Conservation (phyloP, 495 filamentous ascomycete species). For the Echria macrotheca region DNA sequence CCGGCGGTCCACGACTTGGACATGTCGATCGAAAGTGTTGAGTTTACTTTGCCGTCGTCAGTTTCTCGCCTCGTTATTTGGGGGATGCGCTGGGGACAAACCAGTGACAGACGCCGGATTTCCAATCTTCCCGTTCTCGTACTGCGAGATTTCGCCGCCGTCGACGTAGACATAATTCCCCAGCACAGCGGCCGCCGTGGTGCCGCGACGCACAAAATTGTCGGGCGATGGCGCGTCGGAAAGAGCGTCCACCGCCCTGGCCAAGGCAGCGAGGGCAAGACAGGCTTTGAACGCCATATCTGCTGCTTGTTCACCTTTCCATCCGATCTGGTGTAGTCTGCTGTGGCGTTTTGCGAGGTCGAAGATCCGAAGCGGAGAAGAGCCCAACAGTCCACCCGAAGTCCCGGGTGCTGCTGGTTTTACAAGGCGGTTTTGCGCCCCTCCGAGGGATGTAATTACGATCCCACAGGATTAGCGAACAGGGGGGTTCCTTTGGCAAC, state of each 20-base stretch:
- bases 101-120: not conserved
- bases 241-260: not conserved
- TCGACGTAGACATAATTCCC: conserved; percentile 13
- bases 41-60: conserved; percentile 26
- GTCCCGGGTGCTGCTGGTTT: too few relatives aligned
- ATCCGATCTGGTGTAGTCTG: too few relatives aligned
- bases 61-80: not conserved
- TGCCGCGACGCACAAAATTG: not conserved
- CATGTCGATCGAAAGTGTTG: conserved; percentile 34
- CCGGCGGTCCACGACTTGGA: conserved; percentile 31
- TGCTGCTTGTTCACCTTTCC: too few relatives aligned
- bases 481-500: too few relatives aligned
- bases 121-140: not conserved
- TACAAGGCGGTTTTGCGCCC: too few relatives aligned
- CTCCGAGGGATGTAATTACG: too few relatives aligned
- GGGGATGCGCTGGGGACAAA: too few relatives aligned
- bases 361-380: too few relatives aligned
- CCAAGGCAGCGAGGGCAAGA: not conserved
- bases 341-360: too few relatives aligned
- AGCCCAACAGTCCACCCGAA: too few relatives aligned
- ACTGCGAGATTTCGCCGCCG: conserved; percentile 13
- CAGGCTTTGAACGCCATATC: too few relatives aligned
- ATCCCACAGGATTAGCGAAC: too few relatives aligned
- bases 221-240: not conserved
- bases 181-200: not conserved